Percentiles rank a stretch among this genome's conserved stretches.
Conservation (phyloP, 1,284 basidiomycete genomes). For the Ceratobasidium sp. region DNA sequence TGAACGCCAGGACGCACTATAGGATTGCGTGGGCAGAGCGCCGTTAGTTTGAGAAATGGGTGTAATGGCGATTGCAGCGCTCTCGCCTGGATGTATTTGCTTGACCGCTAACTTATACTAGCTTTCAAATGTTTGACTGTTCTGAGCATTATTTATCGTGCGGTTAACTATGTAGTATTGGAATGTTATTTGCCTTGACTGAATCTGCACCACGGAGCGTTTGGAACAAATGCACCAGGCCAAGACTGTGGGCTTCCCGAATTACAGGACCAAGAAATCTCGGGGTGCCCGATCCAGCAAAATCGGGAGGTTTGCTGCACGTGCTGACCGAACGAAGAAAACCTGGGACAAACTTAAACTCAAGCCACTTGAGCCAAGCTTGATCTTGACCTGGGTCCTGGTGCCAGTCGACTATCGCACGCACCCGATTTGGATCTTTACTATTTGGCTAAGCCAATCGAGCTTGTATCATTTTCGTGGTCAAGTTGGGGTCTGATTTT, state of each 20-base stretch:
- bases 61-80: no score
- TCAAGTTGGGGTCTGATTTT: no score
- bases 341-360: constrained; percentile 4
- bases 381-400: no score
- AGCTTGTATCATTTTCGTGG: no score
- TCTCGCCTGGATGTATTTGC: neutral
- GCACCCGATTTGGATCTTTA: no score
- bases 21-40: constrained; percentile 36
- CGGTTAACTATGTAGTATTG: constrained; percentile 18
- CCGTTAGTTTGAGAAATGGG: neutral
- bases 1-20: constrained; percentile 17
- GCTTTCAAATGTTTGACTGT: constrained; percentile 35
- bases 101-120: constrained; percentile 42
- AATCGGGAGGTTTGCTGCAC: constrained; percentile 26
- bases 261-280: constrained; percentile 14
- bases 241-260: constrained; percentile 20
- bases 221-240: neutral
- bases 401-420: no score
- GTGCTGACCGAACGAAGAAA: neutral
- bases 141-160: constrained; percentile 22
- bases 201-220: neutral
- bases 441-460: no score
- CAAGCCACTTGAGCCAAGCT: neutral
- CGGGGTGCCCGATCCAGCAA: constrained; percentile 20
- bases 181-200: constrained; percentile 15